These are phyloP conservation scores for Russula sp. DNA, from an alignment of 768 basidiomycete species.

Conservation along the genomic window DNA sequence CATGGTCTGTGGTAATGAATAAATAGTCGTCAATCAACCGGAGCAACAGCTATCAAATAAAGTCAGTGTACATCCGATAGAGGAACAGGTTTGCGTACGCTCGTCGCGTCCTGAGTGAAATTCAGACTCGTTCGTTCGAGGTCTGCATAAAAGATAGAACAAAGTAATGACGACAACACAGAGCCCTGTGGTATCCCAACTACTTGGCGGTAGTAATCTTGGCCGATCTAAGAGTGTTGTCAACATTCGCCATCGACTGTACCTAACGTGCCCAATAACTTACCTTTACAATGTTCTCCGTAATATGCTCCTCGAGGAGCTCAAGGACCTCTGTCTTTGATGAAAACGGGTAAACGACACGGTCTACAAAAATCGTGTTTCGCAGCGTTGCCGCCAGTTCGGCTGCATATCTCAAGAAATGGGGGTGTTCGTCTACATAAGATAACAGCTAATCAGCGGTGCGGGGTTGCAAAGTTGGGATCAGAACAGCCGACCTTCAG, in stretches of 20 bases:
- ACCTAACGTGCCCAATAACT: neutral
- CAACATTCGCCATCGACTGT: neutral
- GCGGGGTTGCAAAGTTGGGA: neutral
- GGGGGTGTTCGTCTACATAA: conserved; percentile 63
- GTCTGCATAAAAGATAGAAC: conserved; percentile 93
- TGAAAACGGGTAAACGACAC: conserved; percentile 58
- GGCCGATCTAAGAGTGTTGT: conserved; percentile 58
- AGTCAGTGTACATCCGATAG: neutral
- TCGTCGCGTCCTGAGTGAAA: conserved; percentile 55
- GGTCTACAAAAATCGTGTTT: conserved; percentile 83
- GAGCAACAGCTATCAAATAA: conserved; percentile 60
- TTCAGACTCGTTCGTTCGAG: conserved; percentile 61
- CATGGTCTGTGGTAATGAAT: conserved; percentile 67
- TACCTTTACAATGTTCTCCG: conserved; percentile 89
- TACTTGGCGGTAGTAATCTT: conserved; percentile 79
- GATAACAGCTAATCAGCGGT: neutral
- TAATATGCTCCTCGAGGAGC: conserved; percentile 86
- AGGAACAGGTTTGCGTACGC: conserved; percentile 49
- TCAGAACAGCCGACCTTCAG: conserved; percentile 51
- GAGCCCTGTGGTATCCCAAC: conserved; percentile 98
- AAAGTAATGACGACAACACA: conserved; percentile 89
- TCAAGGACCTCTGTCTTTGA: conserved; percentile 60
- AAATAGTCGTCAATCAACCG: conserved; percentile 95
- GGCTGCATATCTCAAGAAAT: conserved; percentile 69
- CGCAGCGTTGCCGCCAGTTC: conserved; percentile 63